phyloP scores from a whole-genome alignment of 352 stramenopile species.

The Phytophthora kernoviae region DNA sequence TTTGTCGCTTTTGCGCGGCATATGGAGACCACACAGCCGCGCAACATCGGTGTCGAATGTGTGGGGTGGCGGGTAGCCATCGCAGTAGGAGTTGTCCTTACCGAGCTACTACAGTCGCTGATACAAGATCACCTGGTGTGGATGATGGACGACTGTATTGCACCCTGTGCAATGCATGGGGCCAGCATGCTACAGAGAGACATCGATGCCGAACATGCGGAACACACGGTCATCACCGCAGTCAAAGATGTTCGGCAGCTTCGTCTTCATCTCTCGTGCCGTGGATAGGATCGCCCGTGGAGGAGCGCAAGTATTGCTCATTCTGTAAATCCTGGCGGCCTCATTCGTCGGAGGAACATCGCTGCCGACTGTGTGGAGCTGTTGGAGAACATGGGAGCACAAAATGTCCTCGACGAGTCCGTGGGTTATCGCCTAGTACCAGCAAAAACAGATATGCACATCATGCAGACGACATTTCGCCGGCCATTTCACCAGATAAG shows the following conservation, averaged over 20 bases:
- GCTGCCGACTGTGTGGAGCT: conserved; percentile 65
- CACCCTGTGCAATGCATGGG: conserved; percentile 59
- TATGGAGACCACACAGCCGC: conserved; percentile 68
- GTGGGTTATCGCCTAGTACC: conserved; percentile 6
- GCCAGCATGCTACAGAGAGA: conserved; percentile 58
- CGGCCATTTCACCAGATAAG: conserved; percentile 14
- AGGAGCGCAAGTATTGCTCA: conserved; percentile 60
- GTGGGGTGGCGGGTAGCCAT: conserved; percentile 56
- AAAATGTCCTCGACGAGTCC: conserved; percentile 46
- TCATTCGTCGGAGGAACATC: conserved; percentile 66
- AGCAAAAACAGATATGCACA: conserved; percentile 19
- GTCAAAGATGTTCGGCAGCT: conserved; percentile 42
- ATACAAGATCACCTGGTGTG: conserved; percentile 7
- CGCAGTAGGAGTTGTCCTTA: conserved; percentile 63
- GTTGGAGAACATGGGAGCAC: conserved; percentile 69
- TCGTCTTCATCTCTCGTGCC: conserved; percentile 27
- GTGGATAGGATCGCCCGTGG: conserved; percentile 56
- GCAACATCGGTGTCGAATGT: conserved; percentile 73
- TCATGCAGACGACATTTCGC: conserved; percentile 27
- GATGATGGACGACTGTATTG: conserved; percentile 52
- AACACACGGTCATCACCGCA: conserved; percentile 60
- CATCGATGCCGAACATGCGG: conserved; percentile 67
- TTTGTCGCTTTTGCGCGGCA: conserved; percentile 72
- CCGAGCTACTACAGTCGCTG: conserved; percentile 6
- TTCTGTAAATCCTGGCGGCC: conserved; percentile 56